A percentile compares a stretch with the other conserved stretches of the same genome.
Conservation (phyloP, 352 stramenopile species). For the Phytophthora colocasiae region DNA sequence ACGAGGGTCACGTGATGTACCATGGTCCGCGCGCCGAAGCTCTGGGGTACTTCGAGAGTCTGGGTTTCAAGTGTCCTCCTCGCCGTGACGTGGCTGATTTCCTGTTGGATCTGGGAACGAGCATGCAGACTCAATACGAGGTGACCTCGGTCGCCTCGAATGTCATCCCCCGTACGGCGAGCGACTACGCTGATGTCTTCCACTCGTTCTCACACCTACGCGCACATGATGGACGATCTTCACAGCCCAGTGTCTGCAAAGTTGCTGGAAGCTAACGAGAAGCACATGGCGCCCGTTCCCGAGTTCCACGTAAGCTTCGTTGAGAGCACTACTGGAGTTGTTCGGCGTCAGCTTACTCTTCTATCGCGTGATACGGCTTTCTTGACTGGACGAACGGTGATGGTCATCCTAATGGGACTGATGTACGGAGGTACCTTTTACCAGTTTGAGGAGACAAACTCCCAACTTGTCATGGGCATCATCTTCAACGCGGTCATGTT, state of each 20-base stretch:
- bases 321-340: slow-evolving; percentile 6
- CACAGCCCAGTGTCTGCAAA: slow-evolving; percentile 4
- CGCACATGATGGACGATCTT: slow-evolving; percentile 23
- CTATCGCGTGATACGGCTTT: slow-evolving; percentile 10
- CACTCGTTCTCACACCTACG: slow-evolving; percentile 18
- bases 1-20: slow-evolving; percentile 91
- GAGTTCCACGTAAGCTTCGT: slow-evolving; percentile 1
- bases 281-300: slow-evolving; percentile 3
- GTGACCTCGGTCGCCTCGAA: slow-evolving; percentile 1
- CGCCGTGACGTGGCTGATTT: slow-evolving; percentile 91
- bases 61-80: slow-evolving; percentile 70
- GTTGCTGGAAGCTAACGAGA: slow-evolving; percentile 1
- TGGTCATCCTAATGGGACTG: slow-evolving; percentile 32
- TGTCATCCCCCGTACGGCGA: slow-evolving; percentile 21
- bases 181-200: slow-evolving; percentile 41
- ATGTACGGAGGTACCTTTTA: slow-evolving; percentile 39
- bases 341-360: slow-evolving; percentile 5
- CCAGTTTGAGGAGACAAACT: slow-evolving; percentile 25
- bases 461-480: slow-evolving; percentile 52
- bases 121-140: slow-evolving; percentile 49
- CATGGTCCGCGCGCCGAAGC: slow-evolving; percentile 67
- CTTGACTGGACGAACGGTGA: slow-evolving; percentile 2
- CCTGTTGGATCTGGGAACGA: slow-evolving; percentile 70
- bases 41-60: slow-evolving; percentile 80
- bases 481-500: slow-evolving; percentile 78